A percentile compares a stretch with the other conserved stretches of the same genome.
Conservation (phyloP, 345 rosid genomes). For the Pistacia integerrima region DNA sequence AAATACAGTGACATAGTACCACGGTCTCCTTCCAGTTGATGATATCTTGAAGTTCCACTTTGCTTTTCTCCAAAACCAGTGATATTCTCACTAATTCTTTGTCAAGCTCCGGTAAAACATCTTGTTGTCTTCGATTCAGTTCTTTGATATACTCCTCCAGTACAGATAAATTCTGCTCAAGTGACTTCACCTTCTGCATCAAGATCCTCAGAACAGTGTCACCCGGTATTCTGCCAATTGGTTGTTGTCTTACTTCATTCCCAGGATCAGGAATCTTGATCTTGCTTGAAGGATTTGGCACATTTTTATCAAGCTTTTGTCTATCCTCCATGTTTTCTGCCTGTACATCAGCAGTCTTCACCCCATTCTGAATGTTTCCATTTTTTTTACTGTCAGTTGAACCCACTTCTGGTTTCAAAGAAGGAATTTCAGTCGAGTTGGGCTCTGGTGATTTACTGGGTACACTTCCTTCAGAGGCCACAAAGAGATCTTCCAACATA, state of each 20-base stretch:
- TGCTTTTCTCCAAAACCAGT: slow-evolving; percentile 52
- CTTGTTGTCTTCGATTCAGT: slow-evolving; percentile 56
- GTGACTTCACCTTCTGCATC: slow-evolving; percentile 87
- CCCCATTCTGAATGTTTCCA: slow-evolving; percentile 32
- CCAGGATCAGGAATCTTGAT: slow-evolving; percentile 53
- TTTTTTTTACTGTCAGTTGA: slow-evolving; percentile 31
- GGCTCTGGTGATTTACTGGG: slow-evolving; percentile 39
- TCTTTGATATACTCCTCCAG: slow-evolving; percentile 77
- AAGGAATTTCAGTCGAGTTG: slow-evolving; percentile 31
- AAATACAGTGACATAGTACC: slow-evolving; percentile 40
- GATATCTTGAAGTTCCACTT: slow-evolving; percentile 55
- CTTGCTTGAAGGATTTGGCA: slow-evolving; percentile 23
- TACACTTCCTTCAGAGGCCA: slow-evolving; percentile 44
- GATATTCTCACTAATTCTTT: slow-evolving; percentile 57
- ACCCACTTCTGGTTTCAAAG: slow-evolving; percentile 33
- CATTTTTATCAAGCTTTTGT: slow-evolving; percentile 36
- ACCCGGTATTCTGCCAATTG: slow-evolving; percentile 56
- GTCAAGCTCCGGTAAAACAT: slow-evolving; percentile 55
- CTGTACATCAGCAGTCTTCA: slow-evolving; percentile 20
- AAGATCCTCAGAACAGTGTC: slow-evolving; percentile 79
- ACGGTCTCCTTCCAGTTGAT: slow-evolving; percentile 57
- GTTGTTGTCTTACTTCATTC: slow-evolving; percentile 63
- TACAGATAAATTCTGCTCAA: slow-evolving; percentile 69
- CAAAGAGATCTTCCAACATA: slow-evolving; percentile 93
- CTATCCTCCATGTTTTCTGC: slow-evolving; percentile 35